A percentile compares a stretch with the other conserved stretches of the same genome.
Conservation (phyloP, 2,329 filamentous ascomycete genomes). For the Aureobasidium pullulans region DNA sequence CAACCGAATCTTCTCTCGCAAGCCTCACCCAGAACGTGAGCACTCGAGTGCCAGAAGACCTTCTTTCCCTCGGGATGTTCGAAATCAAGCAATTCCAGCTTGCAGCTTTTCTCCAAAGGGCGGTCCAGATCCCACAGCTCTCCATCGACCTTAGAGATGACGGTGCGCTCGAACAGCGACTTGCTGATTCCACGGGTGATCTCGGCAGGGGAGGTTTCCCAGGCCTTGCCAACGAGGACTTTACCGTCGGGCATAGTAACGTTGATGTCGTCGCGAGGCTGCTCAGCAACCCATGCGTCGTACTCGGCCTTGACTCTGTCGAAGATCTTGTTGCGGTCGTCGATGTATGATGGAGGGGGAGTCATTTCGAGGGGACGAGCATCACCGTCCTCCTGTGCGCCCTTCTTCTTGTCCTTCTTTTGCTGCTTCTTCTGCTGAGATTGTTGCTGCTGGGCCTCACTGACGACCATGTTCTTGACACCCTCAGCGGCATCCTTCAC, state of each 20-base stretch:
- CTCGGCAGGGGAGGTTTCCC: constrained; percentile 80
- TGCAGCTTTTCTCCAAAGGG: constrained; percentile 81
- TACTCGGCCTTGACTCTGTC: constrained; percentile 80
- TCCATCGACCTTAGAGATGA: constrained; percentile 79
- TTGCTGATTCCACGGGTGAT: constrained; percentile 76
- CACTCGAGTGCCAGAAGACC: constrained; percentile 97
- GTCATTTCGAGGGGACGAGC: constrained; percentile 40
- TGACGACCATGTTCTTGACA: constrained; percentile 53
- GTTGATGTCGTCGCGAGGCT: constrained; percentile 66
- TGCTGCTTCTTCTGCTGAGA: constrained; percentile 31
- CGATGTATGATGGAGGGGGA: constrained; percentile 65
- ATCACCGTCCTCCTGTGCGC: constrained; percentile 25
- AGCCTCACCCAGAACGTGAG: constrained; percentile 92
- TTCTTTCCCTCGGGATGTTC: constrained; percentile 70
- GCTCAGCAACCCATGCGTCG: constrained; percentile 64
- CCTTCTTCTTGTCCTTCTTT: constrained; percentile 46
- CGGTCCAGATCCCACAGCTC: constrained; percentile 89
- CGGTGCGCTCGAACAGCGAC: constrained; percentile 75
- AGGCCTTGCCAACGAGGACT: constrained; percentile 67
- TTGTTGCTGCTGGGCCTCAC: constrained; percentile 20
- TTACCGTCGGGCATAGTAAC: constrained; percentile 68
- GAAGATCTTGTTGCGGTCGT: constrained; percentile 79
- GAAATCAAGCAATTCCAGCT: constrained; percentile 78
- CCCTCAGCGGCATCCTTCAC: constrained; percentile 42
- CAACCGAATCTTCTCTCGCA: constrained; percentile 86